These are phyloP conservation scores for Russula olivacea DNA, from an alignment of 768 basidiomycete genomes.

Conservation along the genomic window DNA sequence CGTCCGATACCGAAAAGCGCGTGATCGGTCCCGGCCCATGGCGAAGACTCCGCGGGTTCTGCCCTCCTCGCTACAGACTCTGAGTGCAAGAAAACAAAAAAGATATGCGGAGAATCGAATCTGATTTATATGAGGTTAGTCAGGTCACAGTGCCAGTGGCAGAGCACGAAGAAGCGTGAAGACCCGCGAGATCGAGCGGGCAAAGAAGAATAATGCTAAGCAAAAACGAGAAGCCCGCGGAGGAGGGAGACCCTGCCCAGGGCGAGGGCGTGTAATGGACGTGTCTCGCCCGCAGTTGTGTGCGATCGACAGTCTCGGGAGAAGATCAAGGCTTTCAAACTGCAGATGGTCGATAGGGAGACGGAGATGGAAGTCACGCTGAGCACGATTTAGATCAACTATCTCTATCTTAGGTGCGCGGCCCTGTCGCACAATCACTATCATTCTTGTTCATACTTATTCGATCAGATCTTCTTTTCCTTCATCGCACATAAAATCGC, in stretches of 20 bases:
- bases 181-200: slow-evolving; percentile 54
- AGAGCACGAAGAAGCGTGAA: slow-evolving; percentile 72
- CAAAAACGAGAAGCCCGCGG: slow-evolving; percentile 80
- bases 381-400: slow-evolving; percentile 97
- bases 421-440: neutral
- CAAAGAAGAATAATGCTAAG: too few species aligned
- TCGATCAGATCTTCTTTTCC: neutral
- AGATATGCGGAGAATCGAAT: too few species aligned
- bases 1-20: too few species aligned
- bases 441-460: neutral
- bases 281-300: slow-evolving; percentile 56
- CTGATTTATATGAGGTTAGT: slow-evolving; percentile 63
- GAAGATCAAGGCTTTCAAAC: slow-evolving; percentile 77
- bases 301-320: too few species aligned
- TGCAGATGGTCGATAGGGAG: slow-evolving; percentile 88
- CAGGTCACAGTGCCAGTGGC: slow-evolving; percentile 83
- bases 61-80: too few species aligned
- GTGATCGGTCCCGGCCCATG: too few species aligned
- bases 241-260: slow-evolving; percentile 61
- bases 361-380: slow-evolving; percentile 92
- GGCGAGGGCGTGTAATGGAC: slow-evolving; percentile 32
- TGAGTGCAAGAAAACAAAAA: too few species aligned
- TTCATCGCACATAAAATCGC: slow-evolving; percentile 42
- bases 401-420: slow-evolving; percentile 75
- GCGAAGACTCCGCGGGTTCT: too few species aligned